phyloP scores from a whole-genome alignment of 129 eudicot species.

The Artemisia annua region DNA sequence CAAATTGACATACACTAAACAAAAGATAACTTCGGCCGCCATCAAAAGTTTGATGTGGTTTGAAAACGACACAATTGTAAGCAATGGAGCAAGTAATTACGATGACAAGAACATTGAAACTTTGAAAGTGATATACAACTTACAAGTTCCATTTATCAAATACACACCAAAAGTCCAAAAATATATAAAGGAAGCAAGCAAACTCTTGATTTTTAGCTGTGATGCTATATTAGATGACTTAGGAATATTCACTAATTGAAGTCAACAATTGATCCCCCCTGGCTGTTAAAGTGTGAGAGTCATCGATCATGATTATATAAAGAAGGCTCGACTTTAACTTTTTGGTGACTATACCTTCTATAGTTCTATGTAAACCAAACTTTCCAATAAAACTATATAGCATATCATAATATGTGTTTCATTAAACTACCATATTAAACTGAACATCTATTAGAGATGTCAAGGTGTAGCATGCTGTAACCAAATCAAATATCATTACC shows the following conservation, averaged over 20 bases:
- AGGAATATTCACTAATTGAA: constrained; percentile 16
- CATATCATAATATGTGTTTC: constrained; percentile 5
- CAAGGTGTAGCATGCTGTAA: background rate
- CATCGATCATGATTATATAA: constrained; percentile 2
- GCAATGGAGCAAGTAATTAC: constrained; percentile 17
- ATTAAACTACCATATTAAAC: background rate
- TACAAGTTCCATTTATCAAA: too few species aligned
- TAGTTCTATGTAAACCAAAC: background rate
- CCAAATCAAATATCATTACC: constrained; percentile 5
- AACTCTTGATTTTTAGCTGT: constrained; percentile 9
- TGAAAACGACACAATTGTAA: constrained; percentile 31
- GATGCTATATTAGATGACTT: background rate
- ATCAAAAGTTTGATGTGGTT: constrained; percentile 17
- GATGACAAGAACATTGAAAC: constrained; percentile 17
- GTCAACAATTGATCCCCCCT: constrained; percentile 29
- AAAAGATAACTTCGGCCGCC: constrained; percentile 15
- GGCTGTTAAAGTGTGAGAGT: constrained; percentile 14
- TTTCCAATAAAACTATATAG: background rate
- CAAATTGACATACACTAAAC: background rate
- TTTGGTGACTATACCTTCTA: constrained; percentile 12
- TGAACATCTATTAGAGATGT: background rate
- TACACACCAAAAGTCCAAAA: too few species aligned
- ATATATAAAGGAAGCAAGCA: background rate
- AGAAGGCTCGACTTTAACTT: constrained; percentile 3
- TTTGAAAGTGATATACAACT: constrained; percentile 10